These are phyloP conservation scores for Didymella pinodella DNA, from an alignment of 2,329 filamentous ascomycete genomes.

Conservation along the genomic window DNA sequence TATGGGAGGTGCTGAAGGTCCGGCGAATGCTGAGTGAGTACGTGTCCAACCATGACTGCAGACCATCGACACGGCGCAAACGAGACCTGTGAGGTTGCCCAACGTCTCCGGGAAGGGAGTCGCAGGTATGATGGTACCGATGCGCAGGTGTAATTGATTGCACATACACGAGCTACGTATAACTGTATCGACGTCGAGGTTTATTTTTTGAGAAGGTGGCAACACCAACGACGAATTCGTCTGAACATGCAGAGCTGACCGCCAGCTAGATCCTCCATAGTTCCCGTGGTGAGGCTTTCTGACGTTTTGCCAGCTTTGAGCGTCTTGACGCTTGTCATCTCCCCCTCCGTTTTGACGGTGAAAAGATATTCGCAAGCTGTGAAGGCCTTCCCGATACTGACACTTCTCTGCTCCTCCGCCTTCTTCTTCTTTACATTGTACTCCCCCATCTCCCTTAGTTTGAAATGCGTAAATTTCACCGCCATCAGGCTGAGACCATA, in stretches of 20 bases:
- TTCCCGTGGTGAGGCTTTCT: neutral
- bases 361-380: neutral
- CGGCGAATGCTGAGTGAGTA: conserved; percentile 40
- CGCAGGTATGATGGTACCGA: neutral
- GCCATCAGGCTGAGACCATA: neutral
- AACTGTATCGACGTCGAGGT: too few species aligned
- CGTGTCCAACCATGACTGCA: conserved; percentile 37
- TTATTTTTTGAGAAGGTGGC: neutral
- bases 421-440: neutral
- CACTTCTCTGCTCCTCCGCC: neutral
- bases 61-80: conserved; percentile 10
- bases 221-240: neutral
- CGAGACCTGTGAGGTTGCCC: conserved; percentile 14
- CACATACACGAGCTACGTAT: neutral
- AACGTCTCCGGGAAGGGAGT: conserved; percentile 3
- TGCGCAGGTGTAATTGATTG: neutral
- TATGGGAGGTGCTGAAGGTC: conserved; percentile 12
- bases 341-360: neutral
- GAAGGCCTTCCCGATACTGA: neutral
- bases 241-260: neutral
- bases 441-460: neutral
- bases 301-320: neutral
- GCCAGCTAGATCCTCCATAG: neutral
- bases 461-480: neutral
- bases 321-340: neutral